phyloP scores from a whole-genome alignment of 2,329 filamentous ascomycete species.

The Scedosporium dehoogii region DNA sequence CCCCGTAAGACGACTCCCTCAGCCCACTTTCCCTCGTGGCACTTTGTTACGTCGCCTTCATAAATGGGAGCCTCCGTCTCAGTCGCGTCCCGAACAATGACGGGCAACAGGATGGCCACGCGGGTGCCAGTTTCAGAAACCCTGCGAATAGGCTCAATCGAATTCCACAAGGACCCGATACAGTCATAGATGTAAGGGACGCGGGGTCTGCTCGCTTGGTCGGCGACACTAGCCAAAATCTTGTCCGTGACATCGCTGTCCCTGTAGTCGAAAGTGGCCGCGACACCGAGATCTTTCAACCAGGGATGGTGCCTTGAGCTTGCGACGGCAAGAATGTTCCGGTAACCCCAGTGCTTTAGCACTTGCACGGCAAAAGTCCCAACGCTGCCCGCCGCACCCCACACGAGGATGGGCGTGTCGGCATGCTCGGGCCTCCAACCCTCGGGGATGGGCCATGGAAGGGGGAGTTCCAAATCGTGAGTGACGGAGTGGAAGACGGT shows the following conservation, averaged over 20 bases:
- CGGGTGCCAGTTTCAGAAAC: conserved; percentile 37
- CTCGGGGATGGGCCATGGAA: conserved; percentile 46
- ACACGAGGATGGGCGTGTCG: conserved; percentile 33
- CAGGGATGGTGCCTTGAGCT: conserved; percentile 33
- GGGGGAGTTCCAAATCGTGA: conserved; percentile 37
- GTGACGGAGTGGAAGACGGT: conserved; percentile 47
- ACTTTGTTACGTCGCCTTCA: conserved; percentile 37
- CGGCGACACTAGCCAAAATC: conserved; percentile 18
- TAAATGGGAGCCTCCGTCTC: conserved; percentile 39
- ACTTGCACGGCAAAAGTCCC: conserved; percentile 41
- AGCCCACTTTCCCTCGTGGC: conserved; percentile 32
- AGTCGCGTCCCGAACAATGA: conserved; percentile 44
- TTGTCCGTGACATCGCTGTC: conserved; percentile 23
- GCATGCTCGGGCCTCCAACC: conserved; percentile 25
- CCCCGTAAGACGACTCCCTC: conserved; percentile 41
- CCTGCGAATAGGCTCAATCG: conserved; percentile 36
- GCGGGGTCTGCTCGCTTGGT: conserved; percentile 11
- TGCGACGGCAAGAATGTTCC: conserved; percentile 36
- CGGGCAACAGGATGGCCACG: conserved; percentile 50
- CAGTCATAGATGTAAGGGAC: conserved; percentile 44
- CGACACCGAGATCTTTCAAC: conserved; percentile 33
- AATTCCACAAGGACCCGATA: conserved; percentile 39
- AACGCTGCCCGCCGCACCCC: conserved; percentile 43
- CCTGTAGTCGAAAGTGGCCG: conserved; percentile 36
- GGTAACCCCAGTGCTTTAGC: conserved; percentile 41